Conservation (phyloP, 352 stramenopile species). For the Phytophthora ohioensis region DNA sequence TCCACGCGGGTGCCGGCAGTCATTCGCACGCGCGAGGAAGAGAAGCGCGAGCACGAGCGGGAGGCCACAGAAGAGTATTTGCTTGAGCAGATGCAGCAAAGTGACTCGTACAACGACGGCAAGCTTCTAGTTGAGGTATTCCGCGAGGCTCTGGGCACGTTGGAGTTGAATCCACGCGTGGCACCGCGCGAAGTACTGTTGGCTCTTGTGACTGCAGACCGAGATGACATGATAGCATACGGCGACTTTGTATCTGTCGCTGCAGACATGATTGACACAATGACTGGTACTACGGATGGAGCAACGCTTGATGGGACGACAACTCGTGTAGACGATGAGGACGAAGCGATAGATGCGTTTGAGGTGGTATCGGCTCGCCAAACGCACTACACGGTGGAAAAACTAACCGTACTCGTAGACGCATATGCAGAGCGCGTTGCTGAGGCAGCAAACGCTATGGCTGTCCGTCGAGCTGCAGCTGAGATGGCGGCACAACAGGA, state of each 20-base stretch:
- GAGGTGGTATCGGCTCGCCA: conserved; percentile 44
- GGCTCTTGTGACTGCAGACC: conserved; percentile 57
- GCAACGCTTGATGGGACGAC: conserved; percentile 16
- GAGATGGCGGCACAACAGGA: conserved; percentile 23
- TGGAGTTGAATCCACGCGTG: conserved; percentile 46
- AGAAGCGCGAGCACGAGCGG: conserved; percentile 47
- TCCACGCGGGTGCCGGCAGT: conserved; percentile 60
- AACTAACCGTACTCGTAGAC: conserved; percentile 50
- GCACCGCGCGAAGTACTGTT: conserved; percentile 58
- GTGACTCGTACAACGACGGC: conserved; percentile 74
- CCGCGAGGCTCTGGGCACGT: conserved; percentile 44
- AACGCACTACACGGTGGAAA: conserved; percentile 53
- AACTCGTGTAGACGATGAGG: conserved; percentile 2
- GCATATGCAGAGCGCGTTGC: conserved; percentile 33
- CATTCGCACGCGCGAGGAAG: conserved; percentile 44
- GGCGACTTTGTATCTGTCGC: conserved; percentile 51
- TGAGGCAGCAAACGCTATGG: conserved; percentile 23
- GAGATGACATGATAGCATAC: conserved; percentile 73
- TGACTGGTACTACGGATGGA: conserved; percentile 34
- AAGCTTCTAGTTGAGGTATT: conserved; percentile 58
- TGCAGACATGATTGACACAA: conserved; percentile 53
- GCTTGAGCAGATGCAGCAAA: conserved; percentile 67
- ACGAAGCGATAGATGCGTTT: conserved; percentile 41
- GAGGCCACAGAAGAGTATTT: conserved; percentile 65
- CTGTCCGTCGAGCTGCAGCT: conserved; percentile 20